These are phyloP conservation scores for Ogataea methylovora DNA, from an alignment of 805 yeast genomes.

Conservation along the genomic window DNA sequence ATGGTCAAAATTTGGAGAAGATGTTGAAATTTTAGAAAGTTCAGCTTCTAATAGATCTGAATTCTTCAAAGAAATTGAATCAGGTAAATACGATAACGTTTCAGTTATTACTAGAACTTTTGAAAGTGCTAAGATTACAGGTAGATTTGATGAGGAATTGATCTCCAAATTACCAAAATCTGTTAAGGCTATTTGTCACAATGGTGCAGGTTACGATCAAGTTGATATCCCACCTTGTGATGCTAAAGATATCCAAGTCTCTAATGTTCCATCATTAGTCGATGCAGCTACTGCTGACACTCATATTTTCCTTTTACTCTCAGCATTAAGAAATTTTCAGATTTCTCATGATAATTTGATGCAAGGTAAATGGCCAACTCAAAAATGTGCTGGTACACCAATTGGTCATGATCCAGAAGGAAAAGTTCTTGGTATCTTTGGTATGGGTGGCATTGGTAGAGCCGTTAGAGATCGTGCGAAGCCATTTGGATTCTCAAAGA, in stretches of 20 bases:
- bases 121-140: conserved; percentile 30
- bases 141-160: conserved; percentile 38
- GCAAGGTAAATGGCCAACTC: conserved; percentile 54
- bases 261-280: conserved; percentile 48
- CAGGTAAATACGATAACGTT: conserved; percentile 29
- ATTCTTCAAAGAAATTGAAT: conserved; percentile 28
- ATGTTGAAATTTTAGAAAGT: conserved; percentile 40
- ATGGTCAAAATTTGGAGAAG: conserved; percentile 48
- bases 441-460: conserved; percentile 88
- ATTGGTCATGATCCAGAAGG: conserved; percentile 73
- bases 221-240: conserved; percentile 37
- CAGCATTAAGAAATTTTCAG: conserved; percentile 54
- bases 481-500: conserved; percentile 71
- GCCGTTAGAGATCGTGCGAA: conserved; percentile 62
- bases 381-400: conserved; percentile 44
- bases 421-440: conserved; percentile 70
- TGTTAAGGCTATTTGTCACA: conserved; percentile 37
- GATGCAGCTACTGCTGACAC: conserved; percentile 53
- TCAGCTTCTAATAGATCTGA: conserved; percentile 33
- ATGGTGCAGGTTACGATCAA: conserved; percentile 55
- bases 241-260: conserved; percentile 33
- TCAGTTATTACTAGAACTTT: conserved; percentile 35
- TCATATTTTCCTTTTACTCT: conserved; percentile 41
- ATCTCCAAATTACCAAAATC: conserved; percentile 26
- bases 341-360: conserved; percentile 45